A percentile compares a stretch with the other conserved stretches of the same genome.
Conservation (phyloP, 768 basidiomycete genomes). For the Auricularia sp. region DNA sequence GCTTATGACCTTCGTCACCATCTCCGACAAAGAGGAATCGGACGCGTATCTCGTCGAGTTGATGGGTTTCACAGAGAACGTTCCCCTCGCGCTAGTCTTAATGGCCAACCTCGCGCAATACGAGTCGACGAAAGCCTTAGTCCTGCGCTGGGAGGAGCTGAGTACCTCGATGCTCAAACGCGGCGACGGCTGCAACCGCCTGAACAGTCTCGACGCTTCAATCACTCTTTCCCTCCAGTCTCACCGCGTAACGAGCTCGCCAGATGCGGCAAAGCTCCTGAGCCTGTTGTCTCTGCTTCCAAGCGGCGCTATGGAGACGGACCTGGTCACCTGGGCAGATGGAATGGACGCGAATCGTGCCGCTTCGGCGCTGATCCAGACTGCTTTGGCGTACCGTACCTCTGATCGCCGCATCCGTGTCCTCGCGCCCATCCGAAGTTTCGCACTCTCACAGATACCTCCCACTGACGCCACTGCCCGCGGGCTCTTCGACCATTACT, state of each 20-base stretch:
- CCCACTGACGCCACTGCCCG: neutral
- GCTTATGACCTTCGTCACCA: neutral
- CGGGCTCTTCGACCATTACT: neutral
- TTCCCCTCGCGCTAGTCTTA: neutral
- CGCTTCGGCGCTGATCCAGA: neutral
- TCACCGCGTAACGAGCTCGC: neutral
- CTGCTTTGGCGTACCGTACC: neutral
- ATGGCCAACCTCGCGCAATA: constrained; percentile 1
- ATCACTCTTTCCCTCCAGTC: neutral
- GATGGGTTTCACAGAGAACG: neutral
- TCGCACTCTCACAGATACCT: neutral
- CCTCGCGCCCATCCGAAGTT: neutral
- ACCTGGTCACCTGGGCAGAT: constrained; percentile 9
- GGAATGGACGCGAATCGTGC: neutral
- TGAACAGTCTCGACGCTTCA: neutral
- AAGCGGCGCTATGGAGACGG: constrained; percentile 8
- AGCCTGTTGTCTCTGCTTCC: neutral
- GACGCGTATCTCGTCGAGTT: neutral
- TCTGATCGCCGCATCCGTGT: neutral
- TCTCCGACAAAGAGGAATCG: neutral
- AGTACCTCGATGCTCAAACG: neutral
- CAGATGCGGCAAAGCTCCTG: neutral
- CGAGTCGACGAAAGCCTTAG: neutral
- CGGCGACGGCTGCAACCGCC: neutral
- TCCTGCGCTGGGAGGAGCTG: neutral